Percentiles rank a stretch among this genome's conserved stretches.
These are phyloP conservation scores for Candolleomyces aberdarensis DNA, from an alignment of 768 basidiomycete species.

Conservation along the genomic window DNA sequence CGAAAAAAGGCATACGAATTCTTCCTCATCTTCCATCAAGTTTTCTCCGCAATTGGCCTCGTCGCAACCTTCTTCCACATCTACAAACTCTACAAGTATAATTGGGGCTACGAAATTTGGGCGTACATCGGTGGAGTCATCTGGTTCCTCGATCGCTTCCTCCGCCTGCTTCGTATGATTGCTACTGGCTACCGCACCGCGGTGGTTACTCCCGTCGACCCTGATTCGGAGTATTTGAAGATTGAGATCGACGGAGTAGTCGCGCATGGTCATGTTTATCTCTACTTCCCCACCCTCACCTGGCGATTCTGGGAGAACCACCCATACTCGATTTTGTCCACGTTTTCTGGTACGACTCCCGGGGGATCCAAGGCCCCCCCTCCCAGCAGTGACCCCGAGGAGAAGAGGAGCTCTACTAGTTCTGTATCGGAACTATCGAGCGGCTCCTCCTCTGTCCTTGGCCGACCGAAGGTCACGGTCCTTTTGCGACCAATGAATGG, in stretches of 20 bases:
- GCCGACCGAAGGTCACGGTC: conserved; percentile 1
- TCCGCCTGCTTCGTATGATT: conserved; percentile 4
- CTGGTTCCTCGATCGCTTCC: conserved; percentile 5
- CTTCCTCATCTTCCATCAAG: conserved; percentile 49
- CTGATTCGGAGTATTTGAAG: conserved; percentile 2
- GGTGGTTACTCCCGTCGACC: conserved; percentile 2
- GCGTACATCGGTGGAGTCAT: conserved; percentile 4
- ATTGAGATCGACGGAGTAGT: conserved; percentile 8
- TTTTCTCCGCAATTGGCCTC: conserved; percentile 22
- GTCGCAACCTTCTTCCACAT: conserved; percentile 9
- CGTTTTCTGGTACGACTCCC: neutral
- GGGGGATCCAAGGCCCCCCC: neutral
- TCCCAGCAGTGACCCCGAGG: neutral
- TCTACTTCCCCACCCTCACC: conserved; percentile 6
- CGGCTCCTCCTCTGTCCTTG: neutral
- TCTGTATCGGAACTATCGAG: neutral
- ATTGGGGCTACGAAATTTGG: conserved; percentile 13
- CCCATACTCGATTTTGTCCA: conserved; percentile 6
- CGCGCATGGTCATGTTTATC: conserved; percentile 5
- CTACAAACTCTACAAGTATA: conserved; percentile 3
- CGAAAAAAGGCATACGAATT: conserved; percentile 47
- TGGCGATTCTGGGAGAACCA: conserved; percentile 11
- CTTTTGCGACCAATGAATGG: conserved; percentile 6
- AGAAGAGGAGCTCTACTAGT: neutral
- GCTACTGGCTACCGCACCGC: conserved; percentile 2